phyloP scores from a whole-genome alignment of 176 grass and related monocot species.

The Ampelocalamus luodianensis region DNA sequence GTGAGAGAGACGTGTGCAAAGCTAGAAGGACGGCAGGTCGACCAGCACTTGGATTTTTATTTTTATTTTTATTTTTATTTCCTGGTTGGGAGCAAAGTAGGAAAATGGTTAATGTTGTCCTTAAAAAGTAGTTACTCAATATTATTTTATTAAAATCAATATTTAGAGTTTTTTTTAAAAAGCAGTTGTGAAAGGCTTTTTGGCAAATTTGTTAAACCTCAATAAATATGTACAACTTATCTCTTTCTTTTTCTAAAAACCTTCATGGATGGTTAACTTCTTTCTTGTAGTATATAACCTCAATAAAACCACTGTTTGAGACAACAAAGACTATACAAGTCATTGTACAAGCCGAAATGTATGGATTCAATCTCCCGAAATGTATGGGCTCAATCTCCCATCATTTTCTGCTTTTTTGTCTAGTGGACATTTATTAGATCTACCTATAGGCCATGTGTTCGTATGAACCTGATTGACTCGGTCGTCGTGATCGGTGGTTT shows the following conservation, averaged over 20 bases:
- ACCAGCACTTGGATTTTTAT: background rate
- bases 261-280: background rate
- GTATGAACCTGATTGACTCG: background rate
- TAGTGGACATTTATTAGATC: background rate
- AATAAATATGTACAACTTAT: background rate
- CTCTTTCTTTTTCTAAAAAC: background rate
- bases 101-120: background rate
- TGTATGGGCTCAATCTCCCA: too few relatives aligned
- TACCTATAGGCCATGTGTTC: background rate
- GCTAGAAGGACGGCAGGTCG: background rate
- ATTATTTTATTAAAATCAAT: background rate
- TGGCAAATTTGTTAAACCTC: background rate
- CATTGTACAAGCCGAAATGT: conserved; percentile 4
- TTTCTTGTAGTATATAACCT: background rate
- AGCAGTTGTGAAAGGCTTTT: background rate
- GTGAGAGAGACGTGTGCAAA: background rate
- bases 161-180: background rate
- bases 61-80: background rate
- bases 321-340: background rate
- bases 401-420: too few relatives aligned
- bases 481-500: too few relatives aligned
- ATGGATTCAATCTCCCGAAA: background rate
- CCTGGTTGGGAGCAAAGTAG: too few relatives aligned
- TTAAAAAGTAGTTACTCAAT: too few relatives aligned
- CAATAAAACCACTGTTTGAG: background rate